Evolutionary conservation across 768 basidiomycete species (phyloP), one percentile per base, ranked within the genome.

Genomic region (Phylloporus rhodoxanthus): DNA sequence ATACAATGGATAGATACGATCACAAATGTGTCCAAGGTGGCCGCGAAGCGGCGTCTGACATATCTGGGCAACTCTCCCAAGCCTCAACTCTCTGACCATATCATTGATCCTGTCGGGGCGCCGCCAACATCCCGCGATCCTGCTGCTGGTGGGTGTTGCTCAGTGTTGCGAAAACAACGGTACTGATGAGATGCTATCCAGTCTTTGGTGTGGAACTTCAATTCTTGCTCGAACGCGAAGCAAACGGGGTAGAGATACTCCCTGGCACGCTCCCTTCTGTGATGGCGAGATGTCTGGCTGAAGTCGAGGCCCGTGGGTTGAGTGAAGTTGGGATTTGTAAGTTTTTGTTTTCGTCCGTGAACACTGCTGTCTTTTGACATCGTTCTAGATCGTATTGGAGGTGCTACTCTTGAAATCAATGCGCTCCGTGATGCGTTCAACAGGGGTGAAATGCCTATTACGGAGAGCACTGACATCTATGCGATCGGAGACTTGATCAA

Each of bases 401-500:
- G 90, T 1, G 87, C 88, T 6, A 73, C 74, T 11, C 79, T 76
- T 0, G 83, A 85, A 52, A 85, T 89, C 53, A 82, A 77, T 55
- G 70, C 75, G 13, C 72, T 91, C 29, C 84, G 81, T 52, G 84
- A 89, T 0, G 81, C 80, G 10, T 84, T 89, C 67, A 89, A 91
- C 67, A 72, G 78, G 80, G 81, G 84, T 49, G 78, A 83, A 59
- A 75, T 71, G 58, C 85, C 85, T 1, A 75, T 85, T 58, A 68
- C 76, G 30, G 63, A 72, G 30, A 71, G 65, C 21, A 81, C 81
- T 1, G 91, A 93, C 58, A 84, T 92, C 37, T 84, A 91, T 65
- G 86, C 87, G 29, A 79, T 92, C 32, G 82, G 89, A 51, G 91
- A 91, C 61, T 69, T 87, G 52, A 77, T 93, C 62, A 91, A 91